Conservation (phyloP, 176 grass and related monocot species). For the Chloris gayana region DNA sequence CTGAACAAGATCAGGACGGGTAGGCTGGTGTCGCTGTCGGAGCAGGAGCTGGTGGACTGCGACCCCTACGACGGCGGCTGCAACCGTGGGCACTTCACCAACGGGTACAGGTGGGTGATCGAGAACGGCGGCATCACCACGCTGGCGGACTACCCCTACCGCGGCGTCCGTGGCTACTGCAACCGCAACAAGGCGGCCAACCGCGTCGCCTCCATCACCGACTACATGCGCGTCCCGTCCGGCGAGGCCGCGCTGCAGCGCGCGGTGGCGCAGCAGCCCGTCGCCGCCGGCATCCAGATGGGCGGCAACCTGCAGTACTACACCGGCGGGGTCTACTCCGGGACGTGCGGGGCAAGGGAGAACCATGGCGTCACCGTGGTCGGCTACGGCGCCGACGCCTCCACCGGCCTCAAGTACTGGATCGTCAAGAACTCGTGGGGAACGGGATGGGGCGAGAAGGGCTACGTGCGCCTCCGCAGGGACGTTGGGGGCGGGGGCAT, state of each 20-base stretch:
- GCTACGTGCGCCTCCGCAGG: conserved; percentile 29
- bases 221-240: conserved; percentile 7
- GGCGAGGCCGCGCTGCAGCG: conserved; percentile 25
- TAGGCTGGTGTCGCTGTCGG: conserved; percentile 33
- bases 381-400: conserved; percentile 42
- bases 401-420: conserved; percentile 44
- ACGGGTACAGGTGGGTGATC: conserved; percentile 42
- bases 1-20: conserved; percentile 46
- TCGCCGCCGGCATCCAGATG: conserved; percentile 46
- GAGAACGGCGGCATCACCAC: conserved; percentile 51
- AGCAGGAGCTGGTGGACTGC: conserved; percentile 73
- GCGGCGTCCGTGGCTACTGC: conserved; percentile 10
- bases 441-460: conserved; percentile 16
- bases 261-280: conserved; percentile 48
- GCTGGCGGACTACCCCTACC: conserved; percentile 46
- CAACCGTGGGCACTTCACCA: conserved; percentile 23
- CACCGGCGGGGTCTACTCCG: conserved; percentile 48
- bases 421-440: conserved; percentile 58
- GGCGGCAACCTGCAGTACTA: conserved; percentile 43
- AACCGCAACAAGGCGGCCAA: not conserved
- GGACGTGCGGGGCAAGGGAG: conserved; percentile 33
- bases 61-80: conserved; percentile 48
- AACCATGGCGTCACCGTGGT: conserved; percentile 53
- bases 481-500: not conserved
- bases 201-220: conserved; percentile 5